Evolutionary conservation across 75 land plant genomes (phyloP), one percentile per base, ranked within the genome.

Genomic region (Selaginella tamariscina): DNA sequence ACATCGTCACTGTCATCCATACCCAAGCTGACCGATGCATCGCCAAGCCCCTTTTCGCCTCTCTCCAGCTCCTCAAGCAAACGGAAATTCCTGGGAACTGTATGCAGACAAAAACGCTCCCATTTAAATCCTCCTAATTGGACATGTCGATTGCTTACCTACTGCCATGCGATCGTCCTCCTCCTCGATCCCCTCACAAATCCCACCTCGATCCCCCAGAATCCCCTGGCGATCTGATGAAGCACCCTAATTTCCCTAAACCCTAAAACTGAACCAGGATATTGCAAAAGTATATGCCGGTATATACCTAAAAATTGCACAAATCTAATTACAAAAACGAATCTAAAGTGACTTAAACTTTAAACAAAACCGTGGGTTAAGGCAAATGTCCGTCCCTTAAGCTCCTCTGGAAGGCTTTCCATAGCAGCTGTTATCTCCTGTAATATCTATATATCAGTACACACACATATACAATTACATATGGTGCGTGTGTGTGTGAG

Each of bases 1-100:
- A 85, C 74, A 55, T 85, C 91, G 76, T 88, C 88, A 11, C 80
- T 78, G 73, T 85, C 91, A 79, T 88, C 91, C 91, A 88, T 88
- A 30, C 91, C 91, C 66, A 84, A 87, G 68, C 91, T 87, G 30
- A 87, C 91, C 57, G 85, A 76, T 29, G 86, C 87, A 81, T 87
- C 91, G 20, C 91, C 91, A 72, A 87, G 82, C 0, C 91, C 91
- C 57, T 87, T 87, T 67, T 87, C 91, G 13, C 91, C 91, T 62
- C 91, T 76, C 71, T 88, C 91, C 55, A 88, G 82, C 54, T 88
- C 91, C 39, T 88, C 91, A 33, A 88, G 72, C n/a, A 88, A 69
- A 65, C 88, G 74, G 65, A 86, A 86, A 64, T 78, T 86, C 28
- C 85, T 69, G 55, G 85, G 85, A 68, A 86, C 88, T 86, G 74